Evolutionary conservation across 2,329 filamentous ascomycete genomes (phyloP), one percentile per base, ranked within the genome.

Genomic region (Purpureocillium takamizusanense): DNA sequence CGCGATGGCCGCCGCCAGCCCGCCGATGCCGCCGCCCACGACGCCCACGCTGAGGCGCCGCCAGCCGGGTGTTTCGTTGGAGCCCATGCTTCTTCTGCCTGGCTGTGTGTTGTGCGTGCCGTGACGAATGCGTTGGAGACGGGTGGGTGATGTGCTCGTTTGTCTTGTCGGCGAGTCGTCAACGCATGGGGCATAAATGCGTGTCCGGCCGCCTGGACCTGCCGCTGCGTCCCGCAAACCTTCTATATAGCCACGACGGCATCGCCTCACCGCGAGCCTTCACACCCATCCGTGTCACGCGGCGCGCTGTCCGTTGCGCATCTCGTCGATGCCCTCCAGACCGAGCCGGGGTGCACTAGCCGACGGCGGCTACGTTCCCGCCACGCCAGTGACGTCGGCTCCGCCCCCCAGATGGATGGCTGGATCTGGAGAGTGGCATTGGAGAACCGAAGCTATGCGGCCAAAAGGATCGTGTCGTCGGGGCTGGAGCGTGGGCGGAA

Each of bases 21-120:
- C 68, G 11, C 67, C 68, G 31, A 72, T 69, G 31, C 68, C 68
- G 12, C 66, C 67, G 29, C 68, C 68, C 4, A 72, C 44, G 21
- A 71, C 60, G 14, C 56, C 63, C 16, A 69, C 59, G 23, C 48
- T 63, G 16, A 76, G 63, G 7, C 51, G 55, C 33, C 60, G 60
- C 71, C 71, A 76, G 36, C 57, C 52, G 1, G 40, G 36, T 12
- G 36, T 41, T 33, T 30, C 41, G 12, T 43, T 44, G 32, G 51
- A 56, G 16, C 48, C 49, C 55, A 57, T 59, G 8, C 15, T n/a
- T 46, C 23, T 34, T 9, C 18, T 14, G 31, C 9, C 13, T 21
- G 23, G n/a, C 18, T 12, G 14, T 8, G 15, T 8, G 11, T 25
- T 25, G 21, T 10, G 21, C 21, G 21, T 25, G 10, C 6, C 21